Conservation (phyloP, 2,329 filamentous ascomycete species). For the Exophiala oligosperma region DNA sequence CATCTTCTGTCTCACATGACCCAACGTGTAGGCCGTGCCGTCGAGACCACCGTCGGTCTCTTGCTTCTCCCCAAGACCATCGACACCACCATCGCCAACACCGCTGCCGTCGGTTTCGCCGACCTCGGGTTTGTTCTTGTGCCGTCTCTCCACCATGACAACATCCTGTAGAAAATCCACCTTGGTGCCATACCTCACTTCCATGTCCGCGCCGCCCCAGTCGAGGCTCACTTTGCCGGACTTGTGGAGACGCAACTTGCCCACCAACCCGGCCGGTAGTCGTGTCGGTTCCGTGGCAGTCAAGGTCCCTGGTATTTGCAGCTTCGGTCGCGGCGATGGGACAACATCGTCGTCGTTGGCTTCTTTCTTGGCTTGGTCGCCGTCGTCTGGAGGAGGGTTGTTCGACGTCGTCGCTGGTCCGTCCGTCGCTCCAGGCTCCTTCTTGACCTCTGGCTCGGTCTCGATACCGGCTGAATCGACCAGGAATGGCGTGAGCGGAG, state of each 20-base stretch:
- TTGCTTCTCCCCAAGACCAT: not conserved
- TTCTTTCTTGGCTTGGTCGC: not conserved
- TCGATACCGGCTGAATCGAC: slow-evolving; percentile 34
- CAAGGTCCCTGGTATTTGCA: slow-evolving; percentile 33
- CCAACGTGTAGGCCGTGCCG: slow-evolving; percentile 54
- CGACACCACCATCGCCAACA: too few species aligned
- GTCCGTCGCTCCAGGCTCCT: slow-evolving; percentile 30
- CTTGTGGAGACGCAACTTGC: slow-evolving; percentile 61
- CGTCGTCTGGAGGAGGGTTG: not conserved
- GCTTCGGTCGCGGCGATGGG: slow-evolving; percentile 13
- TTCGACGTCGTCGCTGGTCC: not conserved
- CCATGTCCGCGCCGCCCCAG: slow-evolving; percentile 63
- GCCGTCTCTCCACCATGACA: slow-evolving; percentile 37
- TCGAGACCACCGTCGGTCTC: slow-evolving; percentile 7
- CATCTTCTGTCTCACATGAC: slow-evolving; percentile 64
- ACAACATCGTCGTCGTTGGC: slow-evolving; percentile 13
- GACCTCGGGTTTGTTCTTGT: slow-evolving; percentile 3
- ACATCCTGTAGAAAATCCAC: slow-evolving; percentile 63
- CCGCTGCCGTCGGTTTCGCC: not conserved
- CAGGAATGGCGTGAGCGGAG: slow-evolving; percentile 61
- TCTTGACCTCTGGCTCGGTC: slow-evolving; percentile 32
- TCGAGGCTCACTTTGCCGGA: slow-evolving; percentile 62
- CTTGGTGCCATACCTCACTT: slow-evolving; percentile 57
- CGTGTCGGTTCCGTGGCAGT: slow-evolving; percentile 42
- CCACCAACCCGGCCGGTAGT: slow-evolving; percentile 56